These are phyloP conservation scores for Lachancea thermotolerans DNA, from an alignment of 805 yeast genomes.

Conservation along the genomic window DNA sequence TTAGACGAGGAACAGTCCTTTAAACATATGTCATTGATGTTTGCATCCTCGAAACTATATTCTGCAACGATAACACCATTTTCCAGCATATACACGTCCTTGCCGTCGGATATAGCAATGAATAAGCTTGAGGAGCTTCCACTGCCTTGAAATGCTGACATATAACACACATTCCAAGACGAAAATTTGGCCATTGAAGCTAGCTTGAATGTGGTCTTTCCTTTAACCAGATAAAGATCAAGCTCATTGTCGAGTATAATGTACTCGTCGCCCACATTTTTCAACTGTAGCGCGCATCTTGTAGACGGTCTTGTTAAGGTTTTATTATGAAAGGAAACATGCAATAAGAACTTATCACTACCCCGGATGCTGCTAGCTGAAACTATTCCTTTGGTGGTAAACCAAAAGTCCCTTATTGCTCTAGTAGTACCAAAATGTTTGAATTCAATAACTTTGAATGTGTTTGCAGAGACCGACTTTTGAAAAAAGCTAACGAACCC, in stretches of 20 bases:
- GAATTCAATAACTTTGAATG: neutral
- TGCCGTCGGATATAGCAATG: neutral
- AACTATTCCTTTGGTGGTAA: neutral
- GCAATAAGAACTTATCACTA: no score
- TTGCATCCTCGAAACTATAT: neutral
- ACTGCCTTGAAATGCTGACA: no score
- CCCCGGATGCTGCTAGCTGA: no score
- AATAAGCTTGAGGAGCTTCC: neutral
- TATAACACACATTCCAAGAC: no score
- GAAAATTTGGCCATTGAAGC: no score
- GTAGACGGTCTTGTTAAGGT: neutral
- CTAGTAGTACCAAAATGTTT: neutral
- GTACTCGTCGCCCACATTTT: no score
- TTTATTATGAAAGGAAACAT: neutral
- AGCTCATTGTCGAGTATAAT: no score
- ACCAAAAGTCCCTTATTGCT: slow-evolving; percentile 3
- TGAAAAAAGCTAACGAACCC: slow-evolving; percentile 2
- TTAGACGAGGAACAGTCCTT: neutral
- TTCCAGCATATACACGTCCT: neutral
- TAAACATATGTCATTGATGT: neutral
- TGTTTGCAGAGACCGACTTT: neutral
- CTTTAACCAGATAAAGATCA: no score
- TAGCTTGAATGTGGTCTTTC: no score
- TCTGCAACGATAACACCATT: neutral
- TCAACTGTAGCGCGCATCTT: neutral